Evolutionary conservation across 225 moss, liverwort and hornwort genomes (phyloP), one percentile per base, ranked within the genome.

Genomic region (Antitrichia curtipendula): DNA sequence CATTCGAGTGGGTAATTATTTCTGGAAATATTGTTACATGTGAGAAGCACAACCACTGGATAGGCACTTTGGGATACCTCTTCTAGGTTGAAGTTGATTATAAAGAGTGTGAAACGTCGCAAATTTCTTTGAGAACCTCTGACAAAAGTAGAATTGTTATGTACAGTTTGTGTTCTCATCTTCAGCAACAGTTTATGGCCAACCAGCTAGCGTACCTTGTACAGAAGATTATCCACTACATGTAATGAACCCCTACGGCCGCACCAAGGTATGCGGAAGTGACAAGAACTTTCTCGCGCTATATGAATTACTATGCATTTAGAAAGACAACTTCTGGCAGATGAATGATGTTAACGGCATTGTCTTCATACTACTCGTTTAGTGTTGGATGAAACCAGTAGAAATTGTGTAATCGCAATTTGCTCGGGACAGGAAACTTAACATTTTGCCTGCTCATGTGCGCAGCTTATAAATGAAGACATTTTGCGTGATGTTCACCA

Each of bases 181-280:
- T 49, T 98, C 98, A 64, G 96, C 98, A 82, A 98, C 96, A 63
- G 98, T 98, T 52, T 97, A 97, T 78, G 97, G 97, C 59, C 96
- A 97, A 88, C 97, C 96, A 34, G 91, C 81, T 72, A 94, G 91
- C 41, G 97, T 98, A 59, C 98, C 98, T 78, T 98, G 98, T 87
- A 98, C 96, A 43, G 97, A 98, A 86, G 95, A 97, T 71, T 98
- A 93, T 86, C 96, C 97, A 47, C 93, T 98, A 25, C 92, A 90
- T n/a, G 93, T 89, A 65, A 90, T 93, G 90, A 97, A 97, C 89
- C 97, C 97, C 21, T 97, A 98, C 71, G 97, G 97, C 57, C 94
- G 98, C 88, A 98, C 98, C 29, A 97, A 98, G 93, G 98, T 98
- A 92, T 83, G 90, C 56, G 52, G 52, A 13, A 74, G 72, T 63